Evolutionary conservation across 441 rosid genomes (phyloP), one percentile per base, ranked within the genome.

Genomic region (Erodium moschatum): DNA sequence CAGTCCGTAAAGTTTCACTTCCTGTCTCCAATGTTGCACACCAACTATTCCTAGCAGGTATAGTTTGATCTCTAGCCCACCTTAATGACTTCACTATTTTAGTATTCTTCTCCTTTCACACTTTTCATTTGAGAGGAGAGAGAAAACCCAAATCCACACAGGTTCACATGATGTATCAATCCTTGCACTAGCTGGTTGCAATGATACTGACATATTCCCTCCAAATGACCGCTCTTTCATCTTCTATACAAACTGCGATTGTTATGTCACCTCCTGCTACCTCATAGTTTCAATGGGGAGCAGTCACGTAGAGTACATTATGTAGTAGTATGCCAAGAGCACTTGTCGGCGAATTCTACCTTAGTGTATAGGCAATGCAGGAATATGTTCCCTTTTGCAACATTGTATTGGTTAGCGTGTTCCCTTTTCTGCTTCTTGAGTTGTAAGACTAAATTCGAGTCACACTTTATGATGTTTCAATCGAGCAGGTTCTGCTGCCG

Each of bases 41-140:
- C 82, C 97, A 94, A 73, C 81, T 91, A 65, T 91, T 94, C 81
- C 50, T 91, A 65, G 88, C 97, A 77, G 98, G 98, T 91, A 69
- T 42, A 10, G 61, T 77, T 35, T 63, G 65, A 52, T 65, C 31
- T 74, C 64, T 67, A 52, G 38, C 40, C 16, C 13, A 52, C 19
- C 33, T 64, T 54, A 15, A 58, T 3, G 33, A 56, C 21, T 56
- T 27, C 24, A 13, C 5, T 15, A 15, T 0, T 66, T 5, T 20
- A 5, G 6, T 5, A 6, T 29, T 24, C 12, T 8, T 52, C 54
- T 56, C 69, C 48, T 35, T 48, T 73, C 62, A 48, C 67, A 44
- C 65, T 38, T 38, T 38, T 38, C 42, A 38, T 38, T 38, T 38
- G 9, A 7, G 67, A 20, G 67, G 13, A 64, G n/a, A 73, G 5